These are phyloP conservation scores for Macroventuria anomochaeta DNA, from an alignment of 2,329 filamentous ascomycete genomes.

Conservation along the genomic window DNA sequence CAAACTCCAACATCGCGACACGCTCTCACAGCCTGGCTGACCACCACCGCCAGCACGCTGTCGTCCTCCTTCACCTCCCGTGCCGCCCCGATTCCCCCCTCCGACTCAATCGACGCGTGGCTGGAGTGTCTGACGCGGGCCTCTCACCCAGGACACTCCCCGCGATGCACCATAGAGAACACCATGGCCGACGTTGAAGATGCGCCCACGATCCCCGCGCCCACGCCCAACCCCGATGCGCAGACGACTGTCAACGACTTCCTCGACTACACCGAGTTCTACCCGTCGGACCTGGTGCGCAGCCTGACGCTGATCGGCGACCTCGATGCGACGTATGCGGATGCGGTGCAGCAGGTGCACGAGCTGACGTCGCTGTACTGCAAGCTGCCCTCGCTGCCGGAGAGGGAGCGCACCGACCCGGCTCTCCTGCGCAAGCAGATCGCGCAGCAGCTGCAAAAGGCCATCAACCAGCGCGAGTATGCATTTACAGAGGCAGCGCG, in stretches of 20 bases:
- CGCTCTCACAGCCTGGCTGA: background rate
- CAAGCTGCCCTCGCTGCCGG: slow-evolving; percentile 58
- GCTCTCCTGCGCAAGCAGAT: slow-evolving; percentile 62
- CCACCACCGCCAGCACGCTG: slow-evolving; percentile 17
- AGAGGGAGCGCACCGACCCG: slow-evolving; percentile 52
- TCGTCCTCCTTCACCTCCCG: slow-evolving; percentile 21
- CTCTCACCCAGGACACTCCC: slow-evolving; percentile 33
- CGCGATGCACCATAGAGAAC: slow-evolving; percentile 36
- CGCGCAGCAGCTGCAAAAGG: slow-evolving; percentile 61
- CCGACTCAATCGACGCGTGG: slow-evolving; percentile 47
- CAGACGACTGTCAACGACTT: slow-evolving; percentile 72
- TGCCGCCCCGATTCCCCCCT: slow-evolving; percentile 38
- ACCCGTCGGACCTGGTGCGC: slow-evolving; percentile 68
- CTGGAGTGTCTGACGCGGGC: slow-evolving; percentile 48
- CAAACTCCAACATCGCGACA: background rate
- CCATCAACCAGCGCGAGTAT: slow-evolving; percentile 62
- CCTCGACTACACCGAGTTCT: slow-evolving; percentile 73
- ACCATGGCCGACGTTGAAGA: slow-evolving; percentile 46
- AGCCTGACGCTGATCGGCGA: slow-evolving; percentile 67
- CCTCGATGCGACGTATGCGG: slow-evolving; percentile 54
- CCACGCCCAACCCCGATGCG: slow-evolving; percentile 66
- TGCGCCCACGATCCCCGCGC: slow-evolving; percentile 42
- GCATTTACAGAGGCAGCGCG: slow-evolving; percentile 63
- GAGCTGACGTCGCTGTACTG: slow-evolving; percentile 57
- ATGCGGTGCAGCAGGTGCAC: slow-evolving; percentile 55